Evolutionary conservation across 306 rosid genomes (phyloP).

Genomic region (Acacia confusa): DNA sequence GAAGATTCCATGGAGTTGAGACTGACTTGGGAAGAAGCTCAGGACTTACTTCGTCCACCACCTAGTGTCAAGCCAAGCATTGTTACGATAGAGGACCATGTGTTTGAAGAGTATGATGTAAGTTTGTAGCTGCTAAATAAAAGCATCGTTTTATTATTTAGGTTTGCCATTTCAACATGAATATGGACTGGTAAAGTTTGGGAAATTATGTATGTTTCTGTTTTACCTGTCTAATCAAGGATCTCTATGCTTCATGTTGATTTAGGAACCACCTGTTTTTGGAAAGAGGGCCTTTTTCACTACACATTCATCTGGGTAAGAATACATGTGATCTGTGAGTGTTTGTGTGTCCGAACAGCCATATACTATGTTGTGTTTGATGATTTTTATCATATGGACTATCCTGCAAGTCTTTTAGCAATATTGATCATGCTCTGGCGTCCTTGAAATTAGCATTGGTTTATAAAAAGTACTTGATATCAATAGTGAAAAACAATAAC

Average conservation of each 20-base stretch:
- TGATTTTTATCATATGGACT: neutral
- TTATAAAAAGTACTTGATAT: neutral
- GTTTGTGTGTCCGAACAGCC: neutral
- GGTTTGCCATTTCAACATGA: neutral
- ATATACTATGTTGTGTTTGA: constrained; percentile 25
- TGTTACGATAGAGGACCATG: constrained; percentile 81
- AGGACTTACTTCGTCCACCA: constrained; percentile 96
- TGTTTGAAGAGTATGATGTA: constrained; percentile 93
- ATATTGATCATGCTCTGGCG: neutral
- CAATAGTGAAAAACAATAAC: neutral
- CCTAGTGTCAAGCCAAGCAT: constrained; percentile 76
- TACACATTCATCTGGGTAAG: constrained; percentile 68
- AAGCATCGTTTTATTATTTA: neutral
- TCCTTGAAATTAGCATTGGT: neutral
- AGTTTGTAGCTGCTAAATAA: constrained; percentile 34
- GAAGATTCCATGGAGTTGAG: constrained; percentile 86
- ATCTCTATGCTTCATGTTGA: constrained; percentile 32
- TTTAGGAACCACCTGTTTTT: constrained; percentile 92
- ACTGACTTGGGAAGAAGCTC: constrained; percentile 99
- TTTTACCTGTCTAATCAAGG: neutral
- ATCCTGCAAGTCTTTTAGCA: neutral
- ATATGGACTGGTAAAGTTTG: constrained; percentile 6
- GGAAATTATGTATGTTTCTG: neutral
- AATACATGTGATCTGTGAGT: neutral
- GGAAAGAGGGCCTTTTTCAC: constrained; percentile 88